Base-by-base conservation (phyloP, 169 alveolate species). In the Besnoitia besnoiti region DNA sequence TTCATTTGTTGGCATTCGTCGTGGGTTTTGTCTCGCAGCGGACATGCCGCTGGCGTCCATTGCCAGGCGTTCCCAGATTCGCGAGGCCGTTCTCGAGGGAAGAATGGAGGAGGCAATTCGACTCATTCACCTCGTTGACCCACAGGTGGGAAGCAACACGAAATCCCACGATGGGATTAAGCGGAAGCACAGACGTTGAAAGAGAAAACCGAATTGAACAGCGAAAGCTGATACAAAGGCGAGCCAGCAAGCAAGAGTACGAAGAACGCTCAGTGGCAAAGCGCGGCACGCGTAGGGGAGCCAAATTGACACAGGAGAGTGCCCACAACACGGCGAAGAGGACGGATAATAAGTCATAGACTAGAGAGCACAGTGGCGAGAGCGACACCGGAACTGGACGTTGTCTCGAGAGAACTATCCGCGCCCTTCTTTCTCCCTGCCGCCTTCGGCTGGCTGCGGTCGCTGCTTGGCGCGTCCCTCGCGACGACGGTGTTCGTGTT, bases 11-110 rank as follows among this genome's bases (percentile, higher is more conserved):
- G n/a, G n/a, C n/a, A n/a, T n/a, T n/a, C n/a, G 12, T 8, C 30
- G 85, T 10, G 16, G 49, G 21, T n/a, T n/a, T n/a, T n/a, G n/a
- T 77, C 10, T n/a, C 16, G 77, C 91, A 92, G 94, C 94, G 21
- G 92, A 92, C 50, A 92, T 92, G 94, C 94, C 94, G 85, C 42
- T 92, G 85, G 87, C 62, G 46, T 92, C 90, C 46, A 92, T 92
- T 33, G 89, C 55, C 55, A 42, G 92, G 73, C 79, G 94, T 35
- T 77, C 90, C 33, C 75, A 92, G 91, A 92, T 92, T 51, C 88
- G 92, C 10, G 92, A 92, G 79, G 94, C 94, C 5, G 77, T 92
- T n/a, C 73, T 92, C 44, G 46, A 44, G n/a, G 94, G 94, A 21
- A 50, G 85, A 27, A 92, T 90, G 55, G 90, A 91, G 46, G 92